These are phyloP conservation scores for Mucuna pruriens DNA, from an alignment of 306 rosid species.

Conservation along the genomic window DNA sequence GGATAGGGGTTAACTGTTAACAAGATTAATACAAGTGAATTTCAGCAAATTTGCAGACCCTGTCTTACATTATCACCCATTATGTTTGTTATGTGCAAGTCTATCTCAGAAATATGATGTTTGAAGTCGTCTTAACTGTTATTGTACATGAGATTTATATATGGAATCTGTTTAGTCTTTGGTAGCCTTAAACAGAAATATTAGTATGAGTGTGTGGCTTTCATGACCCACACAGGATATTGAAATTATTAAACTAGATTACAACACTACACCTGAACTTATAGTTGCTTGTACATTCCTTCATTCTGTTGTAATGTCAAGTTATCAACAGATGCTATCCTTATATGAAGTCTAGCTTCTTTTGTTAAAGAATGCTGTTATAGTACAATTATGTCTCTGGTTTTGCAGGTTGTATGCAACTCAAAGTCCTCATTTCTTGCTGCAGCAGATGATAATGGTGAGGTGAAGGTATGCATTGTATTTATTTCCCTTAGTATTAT, in stretches of 20 bases:
- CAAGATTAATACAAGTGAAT: not conserved
- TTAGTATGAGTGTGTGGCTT: not conserved
- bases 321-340: conserved; percentile 5
- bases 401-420: conserved; percentile 76
- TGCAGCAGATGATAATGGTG: conserved; percentile 94
- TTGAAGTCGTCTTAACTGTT: not conserved
- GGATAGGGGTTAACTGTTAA: not conserved
- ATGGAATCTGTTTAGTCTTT: conserved; percentile 2
- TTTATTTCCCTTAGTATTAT: conserved; percentile 16
- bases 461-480: conserved; percentile 71
- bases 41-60: not conserved
- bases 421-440: conserved; percentile 84
- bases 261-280: conserved; percentile 17
- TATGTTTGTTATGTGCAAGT: not conserved
- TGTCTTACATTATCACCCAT: not conserved
- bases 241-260: conserved; percentile 27
- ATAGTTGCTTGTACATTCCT: not conserved
- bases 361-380: conserved; percentile 4
- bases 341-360: conserved; percentile 6
- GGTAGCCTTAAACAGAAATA: conserved; percentile 4
- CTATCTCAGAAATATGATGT: not conserved
- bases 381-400: conserved; percentile 26
- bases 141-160: not conserved
- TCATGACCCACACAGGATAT: conserved; percentile 13
- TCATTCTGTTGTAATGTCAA: conserved; percentile 24